Conservation (phyloP, 371 early-diverging fungal species). For the Mucor velutinosus region DNA sequence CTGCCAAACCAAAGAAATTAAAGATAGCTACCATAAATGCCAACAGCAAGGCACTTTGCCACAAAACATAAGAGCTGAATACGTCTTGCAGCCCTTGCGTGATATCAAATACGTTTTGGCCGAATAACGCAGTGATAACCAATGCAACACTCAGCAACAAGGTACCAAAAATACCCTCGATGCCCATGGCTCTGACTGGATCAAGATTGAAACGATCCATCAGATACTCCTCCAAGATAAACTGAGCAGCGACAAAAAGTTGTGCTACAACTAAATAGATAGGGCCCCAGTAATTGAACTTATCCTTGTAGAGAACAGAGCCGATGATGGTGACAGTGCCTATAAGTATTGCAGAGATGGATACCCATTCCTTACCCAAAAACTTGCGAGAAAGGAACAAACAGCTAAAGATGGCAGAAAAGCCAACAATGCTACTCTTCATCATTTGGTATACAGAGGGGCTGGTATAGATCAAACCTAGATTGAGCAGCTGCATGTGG, state of each 20-base stretch:
- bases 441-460: constrained; percentile 52
- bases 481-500: constrained; percentile 38
- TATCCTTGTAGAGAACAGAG: constrained; percentile 12
- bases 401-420: constrained; percentile 46
- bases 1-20: constrained; percentile 49
- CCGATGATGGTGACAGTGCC: constrained; percentile 30
- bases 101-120: constrained; percentile 29
- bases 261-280: constrained; percentile 38
- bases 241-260: constrained; percentile 46
- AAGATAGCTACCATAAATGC: constrained; percentile 47
- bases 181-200: constrained; percentile 51
- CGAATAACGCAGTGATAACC: constrained; percentile 24
- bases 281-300: constrained; percentile 31
- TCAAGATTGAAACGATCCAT: constrained; percentile 49
- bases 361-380: constrained; percentile 38
- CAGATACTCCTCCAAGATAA: constrained; percentile 48
- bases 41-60: constrained; percentile 44
- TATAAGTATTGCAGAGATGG: constrained; percentile 32
- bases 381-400: constrained; percentile 47
- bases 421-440: constrained; percentile 48
- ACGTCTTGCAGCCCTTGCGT: constrained; percentile 29
- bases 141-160: constrained; percentile 25
- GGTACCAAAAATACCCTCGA: constrained; percentile 46
- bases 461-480: constrained; percentile 49
- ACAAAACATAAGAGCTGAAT: constrained; percentile 23